Evolutionary conservation across 441 rosid genomes (phyloP).

Genomic region (Gossypium davidsonii): DNA sequence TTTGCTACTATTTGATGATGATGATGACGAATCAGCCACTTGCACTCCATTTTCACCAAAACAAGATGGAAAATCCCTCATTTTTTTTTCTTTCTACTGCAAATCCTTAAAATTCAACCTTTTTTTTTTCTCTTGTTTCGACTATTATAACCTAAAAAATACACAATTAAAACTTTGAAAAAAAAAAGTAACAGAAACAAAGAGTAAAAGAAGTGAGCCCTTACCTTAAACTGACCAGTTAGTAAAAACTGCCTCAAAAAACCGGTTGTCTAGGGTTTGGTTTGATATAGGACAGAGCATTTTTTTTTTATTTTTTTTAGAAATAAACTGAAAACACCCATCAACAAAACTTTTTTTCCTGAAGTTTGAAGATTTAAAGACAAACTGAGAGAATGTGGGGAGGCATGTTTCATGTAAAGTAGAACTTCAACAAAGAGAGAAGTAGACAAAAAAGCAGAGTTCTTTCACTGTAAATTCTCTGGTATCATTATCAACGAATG

Average conservation of each 20-base stretch:
- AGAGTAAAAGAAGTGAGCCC: neutral
- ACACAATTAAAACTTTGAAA: conserved; percentile 12
- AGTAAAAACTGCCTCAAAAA: conserved; percentile 24
- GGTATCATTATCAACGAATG: neutral
- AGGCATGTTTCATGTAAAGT: conserved; percentile 15
- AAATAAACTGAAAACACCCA: conserved; percentile 19
- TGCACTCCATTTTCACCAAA: conserved; percentile 83
- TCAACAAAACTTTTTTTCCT: conserved; percentile 16
- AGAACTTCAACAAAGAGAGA: conserved; percentile 19
- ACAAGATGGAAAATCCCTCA: conserved; percentile 92
- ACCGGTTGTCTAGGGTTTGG: conserved; percentile 20
- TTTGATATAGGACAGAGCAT: conserved; percentile 26
- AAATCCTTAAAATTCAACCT: conserved; percentile 20
- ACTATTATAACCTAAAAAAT: conserved; percentile 26
- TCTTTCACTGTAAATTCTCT: conserved; percentile 32
- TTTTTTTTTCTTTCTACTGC: conserved; percentile 20
- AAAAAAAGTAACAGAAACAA: conserved; percentile 11
- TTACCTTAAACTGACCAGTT: conserved; percentile 26
- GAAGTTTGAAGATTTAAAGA: conserved; percentile 26
- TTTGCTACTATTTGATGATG: conserved; percentile 48
- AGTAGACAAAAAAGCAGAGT: conserved; percentile 40
- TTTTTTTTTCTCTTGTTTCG: conserved; percentile 16
- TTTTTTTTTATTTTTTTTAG: conserved; percentile 22
- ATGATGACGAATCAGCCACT: conserved; percentile 55
- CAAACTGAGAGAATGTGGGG: conserved; percentile 33